Evolutionary conservation across 2,329 filamentous ascomycete species (phyloP), one percentile per base, ranked within the genome.

Genomic region (Fusarium sp.): DNA sequence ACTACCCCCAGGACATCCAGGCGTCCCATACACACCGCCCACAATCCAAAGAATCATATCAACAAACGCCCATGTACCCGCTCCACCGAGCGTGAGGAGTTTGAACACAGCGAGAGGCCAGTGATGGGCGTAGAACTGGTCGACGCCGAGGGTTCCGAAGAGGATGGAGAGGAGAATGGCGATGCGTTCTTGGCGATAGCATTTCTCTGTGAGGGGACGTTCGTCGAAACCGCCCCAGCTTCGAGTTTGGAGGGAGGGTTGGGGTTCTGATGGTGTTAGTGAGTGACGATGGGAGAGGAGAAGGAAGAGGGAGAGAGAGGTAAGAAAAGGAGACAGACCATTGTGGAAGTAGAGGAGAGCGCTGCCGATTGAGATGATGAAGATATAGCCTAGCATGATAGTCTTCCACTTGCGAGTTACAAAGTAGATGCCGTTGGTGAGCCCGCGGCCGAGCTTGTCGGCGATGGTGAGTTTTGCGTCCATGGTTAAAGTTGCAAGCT

Each of bases 11-110:
- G 71, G 70, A 30, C 75, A 76, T 11, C 68, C 72, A 48, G 72
- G 70, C 26, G 70, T 77, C 11, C 68, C 64, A 51, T 77, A 77
- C 5, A 77, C 61, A 22, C 70, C 75, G 3, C 74, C 75, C 1
- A 75, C 66, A n/a, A 70, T 76, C 75, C 75, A 77, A 30, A 77
- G 65, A 54, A 77, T 59, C 39, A 68, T 56, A 44, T 74, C 73
- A n/a, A 77, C 18, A 1, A 72, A 30, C 14, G 53, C 60, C 73
- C 73, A 75, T 8, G 3, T 8, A 9, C 33, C 33, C 33, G 7
- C 15, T 0, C 74, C 74, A 4, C 74, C 71, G 9, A 75, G 5
- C 5, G 73, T 77, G 12, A 77, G 18, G 16, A 75, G 42, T 18
- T 77, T 77, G 38, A 75, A 72, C 28, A 66, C 30, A 7, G 72